Conservation (phyloP, 352 stramenopile genomes). For the Thalassiosira mediterranea region DNA sequence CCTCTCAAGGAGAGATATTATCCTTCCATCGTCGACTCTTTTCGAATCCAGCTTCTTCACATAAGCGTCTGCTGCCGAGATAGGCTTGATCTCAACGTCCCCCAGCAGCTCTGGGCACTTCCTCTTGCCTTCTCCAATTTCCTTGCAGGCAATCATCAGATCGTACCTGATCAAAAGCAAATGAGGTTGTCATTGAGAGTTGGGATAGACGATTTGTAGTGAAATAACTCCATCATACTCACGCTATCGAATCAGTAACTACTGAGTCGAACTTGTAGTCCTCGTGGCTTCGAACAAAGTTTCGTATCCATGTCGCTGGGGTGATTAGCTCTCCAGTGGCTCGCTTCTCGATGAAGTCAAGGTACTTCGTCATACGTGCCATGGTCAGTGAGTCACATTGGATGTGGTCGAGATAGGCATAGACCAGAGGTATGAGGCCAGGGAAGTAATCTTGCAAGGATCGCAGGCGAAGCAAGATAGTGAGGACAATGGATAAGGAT, state of each 20-base stretch:
- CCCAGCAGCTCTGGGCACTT: slow-evolving; percentile 92
- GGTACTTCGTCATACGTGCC: slow-evolving; percentile 74
- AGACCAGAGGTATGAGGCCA: slow-evolving; percentile 94
- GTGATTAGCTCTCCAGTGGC: slow-evolving; percentile 95
- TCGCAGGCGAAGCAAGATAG: background rate
- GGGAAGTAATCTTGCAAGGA: slow-evolving; percentile 90
- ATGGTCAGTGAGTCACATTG: slow-evolving; percentile 92
- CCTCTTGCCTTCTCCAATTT: slow-evolving; percentile 93
- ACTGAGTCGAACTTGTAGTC: slow-evolving; percentile 96
- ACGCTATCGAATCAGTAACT: slow-evolving; percentile 84
- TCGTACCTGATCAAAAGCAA: slow-evolving; percentile 85
- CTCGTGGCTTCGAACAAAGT: slow-evolving; percentile 93
- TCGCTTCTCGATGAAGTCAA: slow-evolving; percentile 92
- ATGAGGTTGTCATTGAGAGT: slow-evolving; percentile 62
- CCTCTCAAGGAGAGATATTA: slow-evolving; percentile 70
- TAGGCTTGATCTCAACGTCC: slow-evolving; percentile 89
- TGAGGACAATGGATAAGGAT: background rate
- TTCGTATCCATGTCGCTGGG: slow-evolving; percentile 95
- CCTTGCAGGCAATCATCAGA: slow-evolving; percentile 93
- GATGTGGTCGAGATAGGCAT: slow-evolving; percentile 97
- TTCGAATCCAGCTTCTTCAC: slow-evolving; percentile 92
- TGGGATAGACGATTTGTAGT: slow-evolving; percentile 83
- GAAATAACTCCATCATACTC: too few relatives aligned
- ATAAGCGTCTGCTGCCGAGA: slow-evolving; percentile 90
- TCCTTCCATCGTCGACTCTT: slow-evolving; percentile 72